A percentile compares a stretch with the other conserved stretches of the same genome.
Conservation (phyloP, 2,329 filamentous ascomycete species). For the Colletotrichum magnum region DNA sequence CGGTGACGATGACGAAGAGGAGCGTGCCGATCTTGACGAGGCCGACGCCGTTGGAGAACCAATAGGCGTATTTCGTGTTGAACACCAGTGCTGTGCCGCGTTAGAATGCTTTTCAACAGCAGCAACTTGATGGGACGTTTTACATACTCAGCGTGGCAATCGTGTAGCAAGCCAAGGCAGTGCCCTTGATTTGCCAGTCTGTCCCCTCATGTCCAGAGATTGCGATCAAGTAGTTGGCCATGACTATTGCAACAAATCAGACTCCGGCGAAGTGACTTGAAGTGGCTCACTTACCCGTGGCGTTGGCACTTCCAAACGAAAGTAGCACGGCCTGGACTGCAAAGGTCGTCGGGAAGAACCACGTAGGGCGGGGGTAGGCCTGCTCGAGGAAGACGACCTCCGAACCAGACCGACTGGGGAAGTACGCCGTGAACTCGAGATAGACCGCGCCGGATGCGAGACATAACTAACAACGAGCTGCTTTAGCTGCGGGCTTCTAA, state of each 20-base stretch:
- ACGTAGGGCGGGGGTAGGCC: conserved; percentile 73
- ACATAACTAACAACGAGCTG: conserved; percentile 61
- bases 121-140: neutral
- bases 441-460: conserved; percentile 68
- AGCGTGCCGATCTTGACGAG: conserved; percentile 67
- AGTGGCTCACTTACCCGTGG: conserved; percentile 47
- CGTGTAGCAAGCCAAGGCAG: conserved; percentile 75
- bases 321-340: conserved; percentile 74
- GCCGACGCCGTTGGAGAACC: conserved; percentile 69
- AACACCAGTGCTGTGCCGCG: conserved; percentile 11
- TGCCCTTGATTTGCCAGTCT: conserved; percentile 76
- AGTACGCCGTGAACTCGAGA: conserved; percentile 76
- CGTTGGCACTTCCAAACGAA: conserved; percentile 76
- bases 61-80: conserved; percentile 70
- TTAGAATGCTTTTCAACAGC: neutral
- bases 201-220: conserved; percentile 65
- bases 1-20: conserved; percentile 23
- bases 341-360: conserved; percentile 75
- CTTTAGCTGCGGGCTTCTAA: neutral
- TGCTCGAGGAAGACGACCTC: conserved; percentile 80
- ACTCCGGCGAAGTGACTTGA: rapidly evolving
- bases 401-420: conserved; percentile 75
- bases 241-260: conserved; percentile 58
- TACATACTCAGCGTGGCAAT: conserved; percentile 55
- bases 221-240: conserved; percentile 74